Conservation (phyloP, 1,284 basidiomycete species). For the Moesziomyces parantarcticus region DNA sequence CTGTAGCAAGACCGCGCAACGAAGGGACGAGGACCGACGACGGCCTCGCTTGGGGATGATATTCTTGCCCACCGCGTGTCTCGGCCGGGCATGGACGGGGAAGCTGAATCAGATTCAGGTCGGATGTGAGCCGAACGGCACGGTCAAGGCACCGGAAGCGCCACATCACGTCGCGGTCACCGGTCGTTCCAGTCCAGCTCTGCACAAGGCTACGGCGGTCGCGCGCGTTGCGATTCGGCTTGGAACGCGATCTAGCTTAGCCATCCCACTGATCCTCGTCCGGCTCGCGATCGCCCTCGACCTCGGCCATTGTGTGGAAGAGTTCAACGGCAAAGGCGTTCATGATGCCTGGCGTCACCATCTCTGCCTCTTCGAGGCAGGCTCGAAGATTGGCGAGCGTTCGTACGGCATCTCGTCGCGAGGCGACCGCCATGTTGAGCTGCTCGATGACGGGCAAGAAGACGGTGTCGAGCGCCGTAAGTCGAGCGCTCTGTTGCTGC, state of each 20-base stretch:
- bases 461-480: slow-evolving; percentile 57
- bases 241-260: neutral
- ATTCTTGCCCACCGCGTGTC: too few species aligned
- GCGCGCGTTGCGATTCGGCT: too few species aligned
- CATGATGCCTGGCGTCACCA: slow-evolving; percentile 61
- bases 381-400: slow-evolving; percentile 48
- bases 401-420: slow-evolving; percentile 51
- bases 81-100: too few species aligned
- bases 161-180: too few species aligned
- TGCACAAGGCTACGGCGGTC: too few species aligned
- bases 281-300: slow-evolving; percentile 42
- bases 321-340: slow-evolving; percentile 63
- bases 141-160: too few species aligned
- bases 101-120: too few species aligned
- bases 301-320: slow-evolving; percentile 60
- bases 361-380: slow-evolving; percentile 54
- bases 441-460: slow-evolving; percentile 62
- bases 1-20: too few species aligned
- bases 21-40: too few species aligned
- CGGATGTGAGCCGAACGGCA: too few species aligned
- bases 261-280: slow-evolving; percentile 51
- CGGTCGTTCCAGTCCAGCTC: too few species aligned
- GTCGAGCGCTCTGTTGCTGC: slow-evolving; percentile 26
- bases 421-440: slow-evolving; percentile 55
- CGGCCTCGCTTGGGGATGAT: too few species aligned